Evolutionary conservation across 805 yeast species (phyloP).

Genomic region (Yarrowia sp.): DNA sequence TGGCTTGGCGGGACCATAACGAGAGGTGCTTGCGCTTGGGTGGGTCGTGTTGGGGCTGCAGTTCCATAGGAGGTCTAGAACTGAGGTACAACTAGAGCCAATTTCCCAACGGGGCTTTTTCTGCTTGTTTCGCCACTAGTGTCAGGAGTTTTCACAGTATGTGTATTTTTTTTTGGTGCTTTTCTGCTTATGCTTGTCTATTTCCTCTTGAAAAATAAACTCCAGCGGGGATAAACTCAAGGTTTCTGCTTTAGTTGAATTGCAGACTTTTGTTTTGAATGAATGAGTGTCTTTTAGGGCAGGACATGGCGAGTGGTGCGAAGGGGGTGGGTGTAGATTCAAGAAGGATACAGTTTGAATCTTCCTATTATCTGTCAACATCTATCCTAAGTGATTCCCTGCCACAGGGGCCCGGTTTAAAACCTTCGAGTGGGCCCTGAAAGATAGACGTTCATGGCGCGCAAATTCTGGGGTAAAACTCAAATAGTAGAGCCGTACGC

Average conservation of each 20-base stretch:
- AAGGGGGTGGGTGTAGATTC: neutral
- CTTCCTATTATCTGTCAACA: neutral
- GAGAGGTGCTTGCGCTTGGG: neutral
- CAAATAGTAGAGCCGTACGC: conserved; percentile 11
- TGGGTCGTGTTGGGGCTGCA: neutral
- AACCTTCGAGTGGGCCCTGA: neutral
- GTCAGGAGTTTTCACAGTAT: neutral
- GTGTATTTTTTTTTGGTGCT: neutral
- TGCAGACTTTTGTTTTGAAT: neutral
- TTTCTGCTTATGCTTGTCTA: neutral
- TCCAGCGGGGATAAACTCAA: neutral
- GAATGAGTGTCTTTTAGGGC: neutral
- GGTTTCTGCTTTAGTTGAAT: neutral
- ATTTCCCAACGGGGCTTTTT: neutral
- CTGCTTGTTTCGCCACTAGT: neutral
- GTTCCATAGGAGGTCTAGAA: neutral
- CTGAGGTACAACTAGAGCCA: neutral
- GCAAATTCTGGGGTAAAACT: neutral
- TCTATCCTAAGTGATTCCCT: neutral
- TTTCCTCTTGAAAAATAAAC: neutral
- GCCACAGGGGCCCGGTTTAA: neutral
- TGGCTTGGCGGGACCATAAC: neutral
- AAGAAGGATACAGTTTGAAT: neutral
- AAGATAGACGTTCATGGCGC: neutral
- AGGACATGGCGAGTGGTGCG: neutral